Percentiles rank a stretch among this genome's conserved stretches.
These are phyloP conservation scores for Metschnikowia chrysomelidarum DNA, from an alignment of 805 yeast species.

Conservation along the genomic window DNA sequence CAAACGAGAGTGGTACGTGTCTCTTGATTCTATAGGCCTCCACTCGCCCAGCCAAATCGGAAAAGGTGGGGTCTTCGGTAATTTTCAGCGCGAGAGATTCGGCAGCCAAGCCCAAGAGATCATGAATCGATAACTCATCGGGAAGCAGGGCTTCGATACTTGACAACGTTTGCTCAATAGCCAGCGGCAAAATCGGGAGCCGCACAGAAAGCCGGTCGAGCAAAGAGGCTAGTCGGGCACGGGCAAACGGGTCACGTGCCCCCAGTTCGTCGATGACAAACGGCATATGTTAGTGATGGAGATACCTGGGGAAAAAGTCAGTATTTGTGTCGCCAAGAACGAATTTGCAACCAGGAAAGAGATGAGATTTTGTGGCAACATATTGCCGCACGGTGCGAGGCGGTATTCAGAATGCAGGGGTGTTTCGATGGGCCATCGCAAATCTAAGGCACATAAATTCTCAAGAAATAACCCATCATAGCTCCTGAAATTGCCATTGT, in stretches of 20 bases:
- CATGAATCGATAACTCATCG: slow-evolving; percentile 14
- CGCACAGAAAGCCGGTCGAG: slow-evolving; percentile 3
- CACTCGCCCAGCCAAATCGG: slow-evolving; percentile 37
- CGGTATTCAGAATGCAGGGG: too few relatives aligned
- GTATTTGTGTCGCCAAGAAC: not conserved
- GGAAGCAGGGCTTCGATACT: slow-evolving; percentile 10
- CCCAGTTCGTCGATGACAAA: slow-evolving; percentile 3
- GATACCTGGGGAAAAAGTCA: too few relatives aligned
- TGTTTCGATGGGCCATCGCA: too few relatives aligned
- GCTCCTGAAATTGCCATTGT: too few relatives aligned
- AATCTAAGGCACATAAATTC: too few relatives aligned
- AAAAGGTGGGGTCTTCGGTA: slow-evolving; percentile 34
- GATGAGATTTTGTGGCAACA: slow-evolving; percentile 2
- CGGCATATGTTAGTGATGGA: too few relatives aligned
- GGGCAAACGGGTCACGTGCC: slow-evolving; percentile 1
- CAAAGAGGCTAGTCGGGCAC: slow-evolving; percentile 4
- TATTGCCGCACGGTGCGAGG: slow-evolving; percentile 1
- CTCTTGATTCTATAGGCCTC: slow-evolving; percentile 31
- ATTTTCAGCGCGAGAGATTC: slow-evolving; percentile 36
- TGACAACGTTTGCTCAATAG: not conserved
- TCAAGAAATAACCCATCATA: too few relatives aligned
- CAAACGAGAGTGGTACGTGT: slow-evolving; percentile 21
- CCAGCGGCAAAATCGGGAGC: not conserved
- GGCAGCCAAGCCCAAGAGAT: slow-evolving; percentile 29
- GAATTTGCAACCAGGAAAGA: slow-evolving; percentile 5